phyloP scores from a whole-genome alignment of 495 filamentous ascomycete genomes.

The Cercophora newfieldiana region DNA sequence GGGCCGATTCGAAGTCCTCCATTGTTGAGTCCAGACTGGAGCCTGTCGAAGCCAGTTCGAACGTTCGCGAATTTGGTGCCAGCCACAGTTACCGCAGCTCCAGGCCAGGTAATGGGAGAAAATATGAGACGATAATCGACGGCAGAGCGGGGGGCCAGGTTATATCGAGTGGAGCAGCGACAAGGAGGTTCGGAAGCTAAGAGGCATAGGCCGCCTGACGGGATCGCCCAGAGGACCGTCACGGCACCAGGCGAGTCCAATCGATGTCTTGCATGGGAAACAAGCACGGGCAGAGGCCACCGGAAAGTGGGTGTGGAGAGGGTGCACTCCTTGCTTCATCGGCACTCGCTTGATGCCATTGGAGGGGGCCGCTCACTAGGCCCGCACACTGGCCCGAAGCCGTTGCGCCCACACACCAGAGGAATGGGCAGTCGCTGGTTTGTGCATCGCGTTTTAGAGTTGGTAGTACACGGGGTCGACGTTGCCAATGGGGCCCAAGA shows the following conservation, averaged over 20 bases:
- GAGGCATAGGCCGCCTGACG: background rate
- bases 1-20: conserved; percentile 26
- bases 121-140: background rate
- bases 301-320: background rate
- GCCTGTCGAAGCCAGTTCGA: background rate
- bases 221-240: background rate
- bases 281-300: background rate
- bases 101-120: background rate
- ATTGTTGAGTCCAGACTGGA: conserved; percentile 6
- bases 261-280: background rate
- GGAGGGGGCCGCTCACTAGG: background rate
- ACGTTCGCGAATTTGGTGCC: background rate
- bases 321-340: background rate
- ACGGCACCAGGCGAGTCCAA: background rate
- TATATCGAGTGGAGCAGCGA: background rate
- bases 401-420: background rate
- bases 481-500: background rate
- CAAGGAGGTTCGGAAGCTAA: background rate
- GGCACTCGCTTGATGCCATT: background rate
- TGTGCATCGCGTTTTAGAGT: background rate
- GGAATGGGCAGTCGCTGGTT: background rate
- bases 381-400: background rate
- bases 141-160: background rate
- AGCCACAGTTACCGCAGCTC: background rate
- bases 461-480: background rate